Evolutionary conservation across 768 basidiomycete species (phyloP).

Genomic region (Suillus cothurnatus): DNA sequence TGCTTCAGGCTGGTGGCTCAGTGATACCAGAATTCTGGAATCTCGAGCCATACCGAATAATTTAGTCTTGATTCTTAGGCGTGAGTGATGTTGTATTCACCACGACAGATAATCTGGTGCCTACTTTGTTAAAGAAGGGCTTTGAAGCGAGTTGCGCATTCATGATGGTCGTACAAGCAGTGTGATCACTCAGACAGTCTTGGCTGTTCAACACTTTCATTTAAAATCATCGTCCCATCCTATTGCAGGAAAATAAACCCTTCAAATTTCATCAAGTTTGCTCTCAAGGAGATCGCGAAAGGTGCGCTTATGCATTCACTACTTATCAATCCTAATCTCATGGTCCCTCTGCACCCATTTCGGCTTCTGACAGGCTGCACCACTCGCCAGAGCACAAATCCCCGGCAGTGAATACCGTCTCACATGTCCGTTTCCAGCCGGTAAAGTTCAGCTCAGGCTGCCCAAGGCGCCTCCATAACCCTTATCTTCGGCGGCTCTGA

Average conservation of each 20-base stretch:
- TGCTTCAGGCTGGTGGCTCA: background rate
- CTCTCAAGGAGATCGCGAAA: constrained; percentile 83
- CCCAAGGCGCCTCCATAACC: constrained; percentile 41
- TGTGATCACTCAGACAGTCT: background rate
- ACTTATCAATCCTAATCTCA: background rate
- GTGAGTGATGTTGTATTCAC: background rate
- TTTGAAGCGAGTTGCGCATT: background rate
- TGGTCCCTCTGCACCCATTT: background rate
- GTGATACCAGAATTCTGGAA: background rate
- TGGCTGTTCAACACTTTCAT: background rate
- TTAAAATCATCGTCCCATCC: background rate
- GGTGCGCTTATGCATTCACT: constrained; percentile 42
- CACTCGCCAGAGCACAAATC: constrained; percentile 56
- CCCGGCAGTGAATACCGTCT: constrained; percentile 47
- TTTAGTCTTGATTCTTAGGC: background rate
- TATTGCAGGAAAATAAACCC: constrained; percentile 75
- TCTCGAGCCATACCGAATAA: background rate
- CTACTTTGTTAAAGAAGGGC: background rate
- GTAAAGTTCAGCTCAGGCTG: constrained; percentile 44
- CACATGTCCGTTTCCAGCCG: constrained; percentile 76
- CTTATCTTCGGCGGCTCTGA: constrained; percentile 70
- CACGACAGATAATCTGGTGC: background rate
- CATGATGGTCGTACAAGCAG: background rate
- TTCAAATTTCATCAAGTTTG: constrained; percentile 88
- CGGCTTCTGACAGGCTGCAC: constrained; percentile 50